Conservation (phyloP, 345 rosid species). For the Sonneratia alba region DNA sequence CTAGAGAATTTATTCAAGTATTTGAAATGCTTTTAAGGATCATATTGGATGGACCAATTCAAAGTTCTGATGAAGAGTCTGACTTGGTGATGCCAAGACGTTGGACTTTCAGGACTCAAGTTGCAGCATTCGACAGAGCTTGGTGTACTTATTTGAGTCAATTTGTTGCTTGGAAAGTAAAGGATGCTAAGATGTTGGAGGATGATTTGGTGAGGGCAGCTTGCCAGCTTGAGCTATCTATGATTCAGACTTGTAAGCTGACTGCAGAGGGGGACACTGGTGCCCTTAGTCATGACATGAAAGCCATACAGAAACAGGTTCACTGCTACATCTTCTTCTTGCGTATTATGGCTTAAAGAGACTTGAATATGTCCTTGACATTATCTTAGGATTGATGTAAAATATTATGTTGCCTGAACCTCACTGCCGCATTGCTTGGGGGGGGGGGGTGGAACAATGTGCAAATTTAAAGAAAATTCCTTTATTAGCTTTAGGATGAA, state of each 20-base stretch:
- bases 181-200: constrained; percentile 82
- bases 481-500: too few relatives aligned
- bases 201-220: constrained; percentile 93
- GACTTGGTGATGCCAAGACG: constrained; percentile 30
- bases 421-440: background rate
- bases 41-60: constrained; percentile 63
- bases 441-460: too few relatives aligned
- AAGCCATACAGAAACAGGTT: constrained; percentile 90
- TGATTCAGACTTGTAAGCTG: constrained; percentile 85
- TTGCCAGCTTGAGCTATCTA: constrained; percentile 96
- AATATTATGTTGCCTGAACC: background rate
- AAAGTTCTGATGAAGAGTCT: constrained; percentile 45
- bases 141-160: constrained; percentile 80
- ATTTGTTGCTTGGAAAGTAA: constrained; percentile 95
- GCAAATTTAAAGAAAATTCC: too few relatives aligned
- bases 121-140: constrained; percentile 68
- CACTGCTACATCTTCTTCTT: background rate
- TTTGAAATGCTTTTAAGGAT: constrained; percentile 64
- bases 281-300: constrained; percentile 78
- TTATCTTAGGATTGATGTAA: background rate
- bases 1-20: constrained; percentile 51
- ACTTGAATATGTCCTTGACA: background rate
- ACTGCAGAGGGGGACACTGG: constrained; percentile 48
- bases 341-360: background rate
- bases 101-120: constrained; percentile 66